Evolutionary conservation across 371 early-diverging fungal species (phyloP).

Genomic region (Massospora cicadina): DNA sequence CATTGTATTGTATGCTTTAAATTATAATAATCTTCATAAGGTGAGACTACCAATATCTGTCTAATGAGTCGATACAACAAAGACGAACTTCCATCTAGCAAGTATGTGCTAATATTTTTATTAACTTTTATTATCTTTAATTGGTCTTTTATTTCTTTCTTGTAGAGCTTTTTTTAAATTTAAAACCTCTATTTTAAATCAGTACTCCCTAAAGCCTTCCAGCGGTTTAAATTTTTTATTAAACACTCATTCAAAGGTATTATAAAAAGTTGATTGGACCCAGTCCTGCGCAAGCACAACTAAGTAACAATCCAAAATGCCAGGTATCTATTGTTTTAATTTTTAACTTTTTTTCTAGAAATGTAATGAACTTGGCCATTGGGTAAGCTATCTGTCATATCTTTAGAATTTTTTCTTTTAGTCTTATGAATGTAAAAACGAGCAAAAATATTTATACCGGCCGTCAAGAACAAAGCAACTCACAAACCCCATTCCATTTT

Average conservation of each 20-base stretch:
- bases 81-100: background rate
- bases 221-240: too few relatives aligned
- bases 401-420: background rate
- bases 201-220: too few relatives aligned
- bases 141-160: background rate
- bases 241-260: background rate
- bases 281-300: background rate
- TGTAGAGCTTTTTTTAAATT: too few relatives aligned
- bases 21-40: background rate
- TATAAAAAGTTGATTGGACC: background rate
- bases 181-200: too few relatives aligned
- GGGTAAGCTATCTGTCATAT: constrained; percentile 2
- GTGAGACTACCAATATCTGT: too few relatives aligned
- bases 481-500: constrained; percentile 1
- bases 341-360: background rate
- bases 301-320: background rate
- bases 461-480: constrained; percentile 9
- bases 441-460: constrained; percentile 6
- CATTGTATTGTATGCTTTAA: background rate
- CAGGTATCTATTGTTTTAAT: background rate
- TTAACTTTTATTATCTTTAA: background rate
- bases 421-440: constrained; percentile 10
- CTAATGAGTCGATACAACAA: background rate
- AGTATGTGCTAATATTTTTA: background rate
- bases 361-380: constrained; percentile 9